Base-by-base conservation (phyloP, 257 asterid genomes). In the Thymus mandschuricus region DNA sequence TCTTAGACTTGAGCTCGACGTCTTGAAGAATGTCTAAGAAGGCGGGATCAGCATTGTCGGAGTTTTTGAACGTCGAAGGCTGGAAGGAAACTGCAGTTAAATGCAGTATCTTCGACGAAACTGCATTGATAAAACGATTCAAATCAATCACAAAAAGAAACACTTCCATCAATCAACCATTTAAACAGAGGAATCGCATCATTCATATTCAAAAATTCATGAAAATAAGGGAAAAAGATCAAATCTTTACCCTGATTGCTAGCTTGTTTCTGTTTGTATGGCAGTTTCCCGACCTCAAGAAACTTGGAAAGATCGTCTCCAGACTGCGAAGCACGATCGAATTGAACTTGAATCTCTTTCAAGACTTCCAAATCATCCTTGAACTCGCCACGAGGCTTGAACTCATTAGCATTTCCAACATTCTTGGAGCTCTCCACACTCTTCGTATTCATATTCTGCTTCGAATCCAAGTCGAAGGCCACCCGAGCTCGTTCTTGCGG, bases 251-350 rank as follows among this genome's bases (percentile, higher is more conserved):
- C 97, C 76, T 84, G 90, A 76, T 77, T 81, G 30, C 88, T 87
- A 60, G 87, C 84, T 29, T 91, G 86, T 81, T 85, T 93, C 3
- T 87, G 85, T 59, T 91, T 87, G 79, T 87, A 84, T 0, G 92
- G 97, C 75, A 77, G 85, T 87, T 85, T 87, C 77, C 98, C 98
- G 71, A 84, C 96, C 84, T 93, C 98, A 41, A 93, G 96, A 76
- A 91, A 79, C 81, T 69, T 78, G 1, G 90, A 83, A 48, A 93
- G 92, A 80, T 89, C 96, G 31, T 59, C 79, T 54, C 95, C 97
- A 28, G 82, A 86, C 68, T 89, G 92, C 6, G 92, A 86, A 40
- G 96, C 98, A 21, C 84, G 85, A 46, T 86, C 96, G 28, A 93
- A 93, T 30, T 87, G 96, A 73, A 76, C 76, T 56, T 89, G 88